These are phyloP conservation scores for Senna tora DNA, from an alignment of 306 rosid species.

Conservation along the genomic window DNA sequence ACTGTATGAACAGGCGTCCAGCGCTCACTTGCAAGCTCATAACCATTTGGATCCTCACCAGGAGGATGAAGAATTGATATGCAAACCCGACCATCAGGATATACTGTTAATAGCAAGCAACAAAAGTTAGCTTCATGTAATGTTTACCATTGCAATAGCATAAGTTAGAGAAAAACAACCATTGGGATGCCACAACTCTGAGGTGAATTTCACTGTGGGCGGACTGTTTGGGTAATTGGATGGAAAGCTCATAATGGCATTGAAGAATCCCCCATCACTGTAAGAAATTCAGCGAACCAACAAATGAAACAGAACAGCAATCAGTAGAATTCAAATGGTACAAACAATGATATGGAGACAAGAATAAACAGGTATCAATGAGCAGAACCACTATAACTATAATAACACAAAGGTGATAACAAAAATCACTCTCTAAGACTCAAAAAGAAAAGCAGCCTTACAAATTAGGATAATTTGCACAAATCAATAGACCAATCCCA, in stretches of 20 bases:
- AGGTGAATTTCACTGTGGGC: slow-evolving; percentile 78
- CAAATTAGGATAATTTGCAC: not conserved
- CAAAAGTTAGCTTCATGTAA: slow-evolving; percentile 13
- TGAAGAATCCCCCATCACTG: slow-evolving; percentile 97
- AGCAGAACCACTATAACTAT: slow-evolving; percentile 18
- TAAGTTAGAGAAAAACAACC: slow-evolving; percentile 50
- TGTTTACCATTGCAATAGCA: slow-evolving; percentile 5
- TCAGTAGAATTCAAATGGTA: slow-evolving; percentile 29
- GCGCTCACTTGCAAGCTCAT: slow-evolving; percentile 98
- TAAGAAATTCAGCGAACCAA: slow-evolving; percentile 31
- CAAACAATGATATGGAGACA: slow-evolving; percentile 13
- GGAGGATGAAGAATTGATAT: slow-evolving; percentile 98
- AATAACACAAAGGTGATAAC: slow-evolving; percentile 10
- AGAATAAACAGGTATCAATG: not conserved
- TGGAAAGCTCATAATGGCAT: slow-evolving; percentile 94
- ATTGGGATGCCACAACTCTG: slow-evolving; percentile 95
- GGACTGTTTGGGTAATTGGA: slow-evolving; percentile 93
- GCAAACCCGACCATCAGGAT: slow-evolving; percentile 97
- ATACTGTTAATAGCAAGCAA: slow-evolving; percentile 55
- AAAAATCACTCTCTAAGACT: not conserved
- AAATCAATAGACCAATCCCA: not conserved
- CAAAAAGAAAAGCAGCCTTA: slow-evolving; percentile 12
- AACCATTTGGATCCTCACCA: slow-evolving; percentile 96
- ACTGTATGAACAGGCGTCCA: slow-evolving; percentile 99
- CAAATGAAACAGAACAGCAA: slow-evolving; percentile 25